phyloP scores from a whole-genome alignment of 371 early-diverging fungal genomes.

The Smittium mucronatum region DNA sequence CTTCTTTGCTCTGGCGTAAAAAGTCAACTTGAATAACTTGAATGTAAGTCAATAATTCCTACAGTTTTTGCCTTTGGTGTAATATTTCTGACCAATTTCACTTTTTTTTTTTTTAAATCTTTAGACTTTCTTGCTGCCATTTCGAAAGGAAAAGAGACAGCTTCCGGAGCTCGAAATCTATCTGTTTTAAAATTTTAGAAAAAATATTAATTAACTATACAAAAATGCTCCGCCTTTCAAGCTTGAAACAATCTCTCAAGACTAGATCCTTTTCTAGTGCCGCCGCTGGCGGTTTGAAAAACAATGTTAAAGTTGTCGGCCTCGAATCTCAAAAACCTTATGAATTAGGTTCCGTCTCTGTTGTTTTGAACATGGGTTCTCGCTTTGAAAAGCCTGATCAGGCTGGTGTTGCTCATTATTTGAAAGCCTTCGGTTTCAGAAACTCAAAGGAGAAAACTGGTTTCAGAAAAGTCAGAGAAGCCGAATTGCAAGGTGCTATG shows the following conservation, averaged over 20 bases:
- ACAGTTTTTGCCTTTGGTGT: no score
- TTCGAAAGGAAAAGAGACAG: no score
- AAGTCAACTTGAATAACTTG: no score
- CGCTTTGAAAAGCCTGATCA: constrained; percentile 60
- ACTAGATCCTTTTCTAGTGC: not conserved
- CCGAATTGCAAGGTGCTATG: constrained; percentile 83
- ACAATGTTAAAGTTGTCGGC: constrained; percentile 29
- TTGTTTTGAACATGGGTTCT: constrained; percentile 81
- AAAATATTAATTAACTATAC: no score
- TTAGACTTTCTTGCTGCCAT: no score
- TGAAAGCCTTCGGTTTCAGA: constrained; percentile 87
- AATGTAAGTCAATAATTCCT: no score
- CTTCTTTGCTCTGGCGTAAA: no score
- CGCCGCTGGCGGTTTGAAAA: constrained; percentile 3
- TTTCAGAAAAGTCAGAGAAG: constrained; percentile 78
- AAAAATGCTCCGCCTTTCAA: not conserved
- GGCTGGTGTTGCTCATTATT: constrained; percentile 72
- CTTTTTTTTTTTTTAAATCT: no score
- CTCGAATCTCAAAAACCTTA: constrained; percentile 18
- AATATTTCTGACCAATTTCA: no score
- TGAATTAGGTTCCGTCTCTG: constrained; percentile 65
- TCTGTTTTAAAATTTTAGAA: no score
- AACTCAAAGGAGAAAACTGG: constrained; percentile 71
- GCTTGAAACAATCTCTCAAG: not conserved
- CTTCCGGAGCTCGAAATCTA: no score